These are phyloP conservation scores for Pseudofabraea citricarpa DNA, from an alignment of 2,329 filamentous ascomycete genomes.

Conservation along the genomic window DNA sequence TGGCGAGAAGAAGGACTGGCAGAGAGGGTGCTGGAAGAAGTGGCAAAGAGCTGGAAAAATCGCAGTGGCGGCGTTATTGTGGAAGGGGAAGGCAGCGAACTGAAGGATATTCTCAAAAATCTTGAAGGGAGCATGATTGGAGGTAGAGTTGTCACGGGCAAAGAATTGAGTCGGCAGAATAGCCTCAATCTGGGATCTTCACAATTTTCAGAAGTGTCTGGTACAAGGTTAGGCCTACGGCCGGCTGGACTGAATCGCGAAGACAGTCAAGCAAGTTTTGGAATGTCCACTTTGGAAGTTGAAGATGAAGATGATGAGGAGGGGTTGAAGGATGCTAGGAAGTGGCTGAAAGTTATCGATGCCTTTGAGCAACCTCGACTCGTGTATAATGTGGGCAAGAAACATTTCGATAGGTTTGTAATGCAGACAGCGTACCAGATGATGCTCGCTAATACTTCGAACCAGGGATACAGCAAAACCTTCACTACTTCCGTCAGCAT, in stretches of 20 bases:
- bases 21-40: conserved; percentile 87
- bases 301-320: conserved; percentile 52
- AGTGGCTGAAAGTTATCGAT: conserved; percentile 78
- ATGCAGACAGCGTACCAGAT: conserved; percentile 32
- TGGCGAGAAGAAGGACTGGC: conserved; percentile 95
- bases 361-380: conserved; percentile 83
- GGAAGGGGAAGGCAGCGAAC: conserved; percentile 68
- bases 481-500: conserved; percentile 68
- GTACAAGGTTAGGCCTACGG: conserved; percentile 52
- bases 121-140: conserved; percentile 86
- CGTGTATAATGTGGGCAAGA: conserved; percentile 73
- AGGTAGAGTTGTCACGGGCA: conserved; percentile 58
- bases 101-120: conserved; percentile 78
- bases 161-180: conserved; percentile 56
- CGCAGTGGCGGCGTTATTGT: conserved; percentile 86
- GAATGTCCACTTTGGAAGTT: conserved; percentile 47
- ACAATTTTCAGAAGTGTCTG: conserved; percentile 45
- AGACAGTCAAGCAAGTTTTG: conserved; percentile 63
- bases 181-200: conserved; percentile 57
- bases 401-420: conserved; percentile 79
- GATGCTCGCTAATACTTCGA: neutral
- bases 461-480: conserved; percentile 59
- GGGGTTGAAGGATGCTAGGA: conserved; percentile 60
- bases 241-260: conserved; percentile 45
- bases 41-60: conserved; percentile 88